A percentile compares a stretch with the other conserved stretches of the same genome.
phyloP scores from a whole-genome alignment of 116 monocot genomes.

The Posidonia oceanica region DNA sequence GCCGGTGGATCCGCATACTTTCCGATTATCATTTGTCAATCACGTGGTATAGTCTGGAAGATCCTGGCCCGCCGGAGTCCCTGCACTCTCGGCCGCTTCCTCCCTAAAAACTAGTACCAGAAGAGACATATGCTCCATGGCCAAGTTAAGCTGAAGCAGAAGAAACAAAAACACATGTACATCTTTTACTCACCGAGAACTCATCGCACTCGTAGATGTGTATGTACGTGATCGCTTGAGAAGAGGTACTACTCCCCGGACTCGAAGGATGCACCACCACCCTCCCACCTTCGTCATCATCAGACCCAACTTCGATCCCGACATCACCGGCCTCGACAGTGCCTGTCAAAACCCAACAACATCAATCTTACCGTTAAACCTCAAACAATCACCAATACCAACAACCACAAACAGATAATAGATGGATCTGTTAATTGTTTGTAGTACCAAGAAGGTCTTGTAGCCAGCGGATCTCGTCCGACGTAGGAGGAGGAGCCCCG shows the following conservation, averaged over 20 bases:
- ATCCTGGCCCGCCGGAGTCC: too few relatives aligned
- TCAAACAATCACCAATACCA: too few relatives aligned
- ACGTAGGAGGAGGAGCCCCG: slow-evolving; percentile 8
- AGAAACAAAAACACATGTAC: neutral
- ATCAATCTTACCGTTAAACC: too few relatives aligned
- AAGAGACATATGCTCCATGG: too few relatives aligned
- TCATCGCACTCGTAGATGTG: slow-evolving; percentile 36
- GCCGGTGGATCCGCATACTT: too few relatives aligned
- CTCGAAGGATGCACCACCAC: neutral
- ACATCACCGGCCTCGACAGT: neutral
- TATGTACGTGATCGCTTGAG: slow-evolving; percentile 25
- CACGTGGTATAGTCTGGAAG: too few relatives aligned
- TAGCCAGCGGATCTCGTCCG: slow-evolving; percentile 24
- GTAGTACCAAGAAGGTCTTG: slow-evolving; percentile 23
- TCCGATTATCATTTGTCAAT: too few relatives aligned
- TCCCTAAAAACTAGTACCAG: neutral
- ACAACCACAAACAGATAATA: too few relatives aligned
- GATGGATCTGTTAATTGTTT: too few relatives aligned
- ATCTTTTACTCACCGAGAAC: slow-evolving; percentile 21
- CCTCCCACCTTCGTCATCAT: neutral
- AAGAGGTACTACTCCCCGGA: neutral
- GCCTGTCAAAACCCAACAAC: neutral
- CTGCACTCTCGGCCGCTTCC: too few relatives aligned
- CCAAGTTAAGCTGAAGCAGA: too few relatives aligned
- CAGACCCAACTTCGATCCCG: neutral